phyloP scores from a whole-genome alignment of 2,329 filamentous ascomycete species.

The Cladosporium sp. region DNA sequence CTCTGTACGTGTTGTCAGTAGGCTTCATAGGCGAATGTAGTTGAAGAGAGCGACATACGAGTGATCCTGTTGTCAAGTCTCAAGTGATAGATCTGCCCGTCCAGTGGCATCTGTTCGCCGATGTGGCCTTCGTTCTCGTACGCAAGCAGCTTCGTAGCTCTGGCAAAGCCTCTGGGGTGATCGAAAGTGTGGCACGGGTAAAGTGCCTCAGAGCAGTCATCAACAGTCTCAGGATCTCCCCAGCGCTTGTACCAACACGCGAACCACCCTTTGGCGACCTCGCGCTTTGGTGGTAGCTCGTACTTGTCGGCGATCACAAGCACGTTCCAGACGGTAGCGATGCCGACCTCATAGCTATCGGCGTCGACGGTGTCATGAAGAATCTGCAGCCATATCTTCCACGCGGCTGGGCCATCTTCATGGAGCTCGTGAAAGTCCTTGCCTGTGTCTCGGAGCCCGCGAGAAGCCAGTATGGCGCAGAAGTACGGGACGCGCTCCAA shows the following conservation, averaged over 20 bases:
- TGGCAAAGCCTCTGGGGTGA: constrained; percentile 31
- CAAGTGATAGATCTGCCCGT: background rate
- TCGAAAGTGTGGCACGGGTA: constrained; percentile 36
- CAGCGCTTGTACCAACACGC: constrained; percentile 17
- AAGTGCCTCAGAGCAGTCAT: constrained; percentile 21
- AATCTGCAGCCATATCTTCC: constrained; percentile 23
- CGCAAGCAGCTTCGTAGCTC: constrained; percentile 33
- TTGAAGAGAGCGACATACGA: background rate
- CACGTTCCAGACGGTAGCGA: constrained; percentile 24
- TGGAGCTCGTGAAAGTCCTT: background rate
- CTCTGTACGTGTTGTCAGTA: background rate
- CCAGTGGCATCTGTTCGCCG: constrained; percentile 28
- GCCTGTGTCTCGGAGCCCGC: background rate
- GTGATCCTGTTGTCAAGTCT: background rate
- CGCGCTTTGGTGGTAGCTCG: constrained; percentile 10
- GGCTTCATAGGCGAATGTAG: too few relatives aligned
- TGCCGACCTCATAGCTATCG: constrained; percentile 7
- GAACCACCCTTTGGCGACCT: constrained; percentile 22
- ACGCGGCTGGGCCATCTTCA: background rate
- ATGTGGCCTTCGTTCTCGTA: constrained; percentile 34
- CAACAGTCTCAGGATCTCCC: background rate
- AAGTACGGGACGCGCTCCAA: background rate
- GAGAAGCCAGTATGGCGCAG: background rate
- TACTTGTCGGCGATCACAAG: constrained; percentile 24
- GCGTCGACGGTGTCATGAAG: constrained; percentile 11